phyloP scores from a whole-genome alignment of 179 eudicot genomes.

The Beta macrorhiza region DNA sequence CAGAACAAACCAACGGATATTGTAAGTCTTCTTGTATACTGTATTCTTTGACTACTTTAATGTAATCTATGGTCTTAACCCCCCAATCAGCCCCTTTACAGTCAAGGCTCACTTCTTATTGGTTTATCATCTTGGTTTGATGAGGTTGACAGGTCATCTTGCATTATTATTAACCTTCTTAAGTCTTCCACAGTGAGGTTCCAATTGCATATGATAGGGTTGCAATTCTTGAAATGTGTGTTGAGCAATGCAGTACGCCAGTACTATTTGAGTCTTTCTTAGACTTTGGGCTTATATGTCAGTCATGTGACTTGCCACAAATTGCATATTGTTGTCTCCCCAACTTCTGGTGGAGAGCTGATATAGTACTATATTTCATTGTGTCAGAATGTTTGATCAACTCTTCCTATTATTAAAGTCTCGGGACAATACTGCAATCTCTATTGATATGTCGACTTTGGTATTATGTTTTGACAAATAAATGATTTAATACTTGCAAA shows the following conservation, averaged over 20 bases:
- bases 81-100: not conserved
- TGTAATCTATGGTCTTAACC: slow-evolving; percentile 1
- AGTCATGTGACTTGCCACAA: not conserved
- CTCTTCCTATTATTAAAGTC: not conserved
- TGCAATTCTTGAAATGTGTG: not conserved
- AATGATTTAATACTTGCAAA: not conserved
- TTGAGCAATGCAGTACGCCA: not conserved
- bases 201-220: not conserved
- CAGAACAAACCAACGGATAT: slow-evolving; percentile 95
- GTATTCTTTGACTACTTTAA: not conserved
- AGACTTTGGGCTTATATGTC: not conserved
- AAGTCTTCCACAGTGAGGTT: not conserved
- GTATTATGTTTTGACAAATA: not conserved
- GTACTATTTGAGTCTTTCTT: not conserved
- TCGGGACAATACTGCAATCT: not conserved
- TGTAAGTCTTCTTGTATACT: slow-evolving; percentile 41
- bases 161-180: not conserved
- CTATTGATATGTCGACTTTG: not conserved
- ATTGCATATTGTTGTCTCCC: not conserved
- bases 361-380: not conserved
- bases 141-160: not conserved
- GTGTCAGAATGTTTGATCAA: not conserved
- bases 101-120: not conserved
- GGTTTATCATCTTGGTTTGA: not conserved
- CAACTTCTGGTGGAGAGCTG: not conserved